phyloP scores from a whole-genome alignment of 306 rosid species.

The Fagus crenata region DNA sequence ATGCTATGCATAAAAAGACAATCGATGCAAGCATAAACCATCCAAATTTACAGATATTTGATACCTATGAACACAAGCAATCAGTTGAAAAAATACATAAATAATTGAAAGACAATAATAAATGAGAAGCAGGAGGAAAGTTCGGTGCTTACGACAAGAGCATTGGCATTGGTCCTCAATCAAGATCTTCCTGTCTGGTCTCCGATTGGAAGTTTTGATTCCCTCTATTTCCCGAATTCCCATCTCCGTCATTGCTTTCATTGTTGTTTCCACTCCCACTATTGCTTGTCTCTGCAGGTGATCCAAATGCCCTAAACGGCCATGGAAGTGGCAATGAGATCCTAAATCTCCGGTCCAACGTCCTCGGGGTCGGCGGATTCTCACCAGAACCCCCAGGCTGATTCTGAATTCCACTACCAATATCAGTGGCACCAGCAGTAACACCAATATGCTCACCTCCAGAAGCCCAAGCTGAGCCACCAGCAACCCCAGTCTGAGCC shows the following conservation, averaged over 20 bases:
- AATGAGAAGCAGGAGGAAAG: conserved; percentile 7
- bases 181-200: conserved; percentile 93
- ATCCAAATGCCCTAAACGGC: conserved; percentile 47
- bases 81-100: neutral
- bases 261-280: conserved; percentile 47
- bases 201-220: conserved; percentile 64
- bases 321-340: conserved; percentile 71
- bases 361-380: conserved; percentile 36
- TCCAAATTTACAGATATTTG: neutral
- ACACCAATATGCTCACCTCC: conserved; percentile 23
- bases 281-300: conserved; percentile 69
- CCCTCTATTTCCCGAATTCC: conserved; percentile 61
- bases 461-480: conserved; percentile 26
- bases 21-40: neutral
- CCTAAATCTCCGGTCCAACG: conserved; percentile 59
- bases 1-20: neutral
- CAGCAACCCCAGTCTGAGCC: conserved; percentile 36
- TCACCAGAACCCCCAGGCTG: conserved; percentile 27
- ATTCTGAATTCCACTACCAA: conserved; percentile 24
- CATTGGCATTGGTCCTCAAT: conserved; percentile 49
- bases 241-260: conserved; percentile 48
- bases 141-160: conserved; percentile 37
- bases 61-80: conserved; percentile 17
- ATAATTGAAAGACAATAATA: conserved; percentile 11
- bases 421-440: conserved; percentile 22